Conservation (phyloP, 805 yeast genomes). For the Saturnispora hagleri region DNA sequence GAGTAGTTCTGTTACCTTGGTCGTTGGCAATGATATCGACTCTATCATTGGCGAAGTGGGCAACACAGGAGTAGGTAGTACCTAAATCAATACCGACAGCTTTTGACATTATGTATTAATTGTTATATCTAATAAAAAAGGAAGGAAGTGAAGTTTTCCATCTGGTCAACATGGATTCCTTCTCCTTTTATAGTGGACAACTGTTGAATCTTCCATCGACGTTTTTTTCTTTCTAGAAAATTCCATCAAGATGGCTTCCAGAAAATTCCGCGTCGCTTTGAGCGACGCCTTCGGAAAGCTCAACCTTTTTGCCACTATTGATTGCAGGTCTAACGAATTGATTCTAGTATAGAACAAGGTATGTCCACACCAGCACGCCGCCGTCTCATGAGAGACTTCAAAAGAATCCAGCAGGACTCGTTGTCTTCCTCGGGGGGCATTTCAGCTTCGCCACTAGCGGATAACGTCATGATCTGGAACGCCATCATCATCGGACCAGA, state of each 20-base stretch:
- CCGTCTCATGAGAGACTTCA: conserved; percentile 97
- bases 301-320: not conserved
- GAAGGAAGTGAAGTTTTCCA: not conserved
- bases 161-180: not conserved
- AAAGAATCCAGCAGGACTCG: conserved; percentile 96
- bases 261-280: conserved; percentile 5
- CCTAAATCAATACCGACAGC: conserved; percentile 75
- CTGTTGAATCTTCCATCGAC: not conserved
- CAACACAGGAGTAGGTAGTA: conserved; percentile 93
- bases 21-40: conserved; percentile 96
- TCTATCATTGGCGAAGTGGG: conserved; percentile 83
- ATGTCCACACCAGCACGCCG: conserved; percentile 99
- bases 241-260: not conserved
- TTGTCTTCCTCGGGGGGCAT: conserved; percentile 71
- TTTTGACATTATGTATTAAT: conserved; percentile 31
- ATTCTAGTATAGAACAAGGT: not conserved
- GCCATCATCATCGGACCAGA: conserved; percentile 97
- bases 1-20: conserved; percentile 98
- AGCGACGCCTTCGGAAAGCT: conserved; percentile 1
- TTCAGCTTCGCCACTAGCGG: conserved; percentile 93
- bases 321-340: not conserved
- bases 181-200: not conserved
- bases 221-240: conserved; percentile 1
- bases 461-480: conserved; percentile 96
- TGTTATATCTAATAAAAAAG: not conserved